Base-by-base conservation (phyloP, 2,329 filamentous ascomycete genomes). In the Arthrobotrys sinensis region DNA sequence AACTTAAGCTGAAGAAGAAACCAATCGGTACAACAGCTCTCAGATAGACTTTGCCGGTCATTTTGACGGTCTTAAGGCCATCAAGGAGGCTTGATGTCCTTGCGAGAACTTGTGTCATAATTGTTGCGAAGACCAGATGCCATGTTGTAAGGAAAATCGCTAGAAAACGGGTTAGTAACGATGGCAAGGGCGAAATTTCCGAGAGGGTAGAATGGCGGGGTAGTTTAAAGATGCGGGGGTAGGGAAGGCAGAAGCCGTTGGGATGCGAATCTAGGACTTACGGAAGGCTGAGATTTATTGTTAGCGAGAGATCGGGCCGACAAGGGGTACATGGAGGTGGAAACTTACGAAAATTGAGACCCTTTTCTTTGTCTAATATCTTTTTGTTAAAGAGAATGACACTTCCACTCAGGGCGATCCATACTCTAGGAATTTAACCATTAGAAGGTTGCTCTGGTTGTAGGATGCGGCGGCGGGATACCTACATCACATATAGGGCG, bases 301-400 rank as follows among this genome's bases (percentile, higher is more conserved):
- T 85, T 81, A 86, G 83, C 75, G 76, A 76, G 50, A 45, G 36
- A 50, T 53, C 24, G 43, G 7, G 5, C 2, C 4, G 32, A 32
- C 24, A 24, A 38, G 19, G 32, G n/a, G 21, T 11, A 38, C 36
- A 14, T 19, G 19, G 50, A 10, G n/a, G 21, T 19, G 80, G 10
- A 40, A 80, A 84, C 91, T 87, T 88, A 93, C 91, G 89, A 87
- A 97, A 97, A 80, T 93, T 67, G 6, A 77, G 66, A 46, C 73
- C 73, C 66, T 77, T 89, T 80, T 91, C 88, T 45, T 91, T 94
- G 83, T 95, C 91, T 80, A 98, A 89, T 83, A 99, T 93, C 90
- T 93, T 97, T 90, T 99, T 99, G 91, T 99, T 98, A 91, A 97
- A 98, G 80, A 99, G 88, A 84, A 99, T 99, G 84, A 98, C 94